Conservation (phyloP, 257 asterid genomes). For the Scutellaria galericulata region DNA sequence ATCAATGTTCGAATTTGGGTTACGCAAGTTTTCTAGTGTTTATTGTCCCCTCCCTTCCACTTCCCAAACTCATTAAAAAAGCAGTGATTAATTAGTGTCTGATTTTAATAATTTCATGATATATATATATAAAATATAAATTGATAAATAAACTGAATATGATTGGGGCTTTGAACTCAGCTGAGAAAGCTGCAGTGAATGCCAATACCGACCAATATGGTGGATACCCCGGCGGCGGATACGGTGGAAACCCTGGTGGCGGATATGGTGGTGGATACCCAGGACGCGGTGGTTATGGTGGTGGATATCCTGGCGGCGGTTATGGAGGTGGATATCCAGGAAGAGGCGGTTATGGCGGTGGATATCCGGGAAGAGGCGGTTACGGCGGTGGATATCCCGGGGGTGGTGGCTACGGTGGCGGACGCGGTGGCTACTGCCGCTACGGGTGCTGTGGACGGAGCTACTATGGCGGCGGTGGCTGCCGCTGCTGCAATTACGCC, state of each 20-base stretch:
- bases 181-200: too few species aligned
- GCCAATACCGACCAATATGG: not conserved
- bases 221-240: not conserved
- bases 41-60: too few species aligned
- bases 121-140: too few species aligned
- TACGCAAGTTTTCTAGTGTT: too few species aligned
- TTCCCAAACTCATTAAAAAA: too few species aligned
- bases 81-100: too few species aligned
- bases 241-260: not conserved
- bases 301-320: not conserved
- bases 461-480: slow-evolving; percentile 6
- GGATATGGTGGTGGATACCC: not conserved
- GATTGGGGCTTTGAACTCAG: too few species aligned
- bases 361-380: not conserved
- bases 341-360: not conserved
- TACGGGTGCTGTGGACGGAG: slow-evolving; percentile 23
- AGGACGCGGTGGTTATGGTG: not conserved
- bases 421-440: slow-evolving; percentile 17
- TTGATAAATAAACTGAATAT: too few species aligned
- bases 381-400: not conserved
- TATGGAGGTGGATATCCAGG: not conserved
- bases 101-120: too few species aligned
- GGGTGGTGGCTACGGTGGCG: not conserved
- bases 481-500: slow-evolving; percentile 32
- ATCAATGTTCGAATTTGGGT: too few species aligned